Base-by-base conservation (phyloP, 805 yeast genomes). In the Zygoascus biomembranicola region DNA sequence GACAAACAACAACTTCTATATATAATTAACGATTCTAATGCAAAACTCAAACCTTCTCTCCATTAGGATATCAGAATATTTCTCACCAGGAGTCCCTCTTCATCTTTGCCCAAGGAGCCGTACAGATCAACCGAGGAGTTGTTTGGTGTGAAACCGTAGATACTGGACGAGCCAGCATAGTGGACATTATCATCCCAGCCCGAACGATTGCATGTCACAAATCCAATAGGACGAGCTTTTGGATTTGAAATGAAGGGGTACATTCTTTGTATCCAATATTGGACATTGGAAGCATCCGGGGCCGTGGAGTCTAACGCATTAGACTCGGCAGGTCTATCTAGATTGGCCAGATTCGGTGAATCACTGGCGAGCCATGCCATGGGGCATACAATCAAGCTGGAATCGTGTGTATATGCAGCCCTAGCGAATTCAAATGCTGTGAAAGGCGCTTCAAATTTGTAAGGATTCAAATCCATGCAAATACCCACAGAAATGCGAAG, bases 391-490 rank as follows among this genome's bases (percentile, higher is more conserved):
- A 87, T 73, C 53, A 90, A 68, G 35, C 78, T 74, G 0, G 80
- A 78, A 10, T 72, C 62, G 45, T 80, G 74, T 0, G 67, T 60
- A 19, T 71, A 63, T 55, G 86, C 81, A 51, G 74, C 73, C 31
- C 68, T 65, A 0, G 90, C 76, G 67, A 86, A 87, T 66, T 90
- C 97, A 64, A 78, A 88, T 26, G 73, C 75, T 39, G 76, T 73
- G 68, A 88, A 90, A 0, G 95, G 90, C 1, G 96, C 89, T 57
- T 78, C 73, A 66, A 90, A 90, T 64, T 86, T 76, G 66, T 87
- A 85, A 0, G 97, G 96, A 65, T 87, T 90, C 57, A 90, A 67
- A 69, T 90, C 98, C 97, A 90, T 90, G 66, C 98, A 90, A 5
- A 90, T 89, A 0, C 97, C 98, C 52, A 90, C 73, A 35, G 82